Conservation (phyloP, 352 stramenopile species). For the Phytophthora melonis region DNA sequence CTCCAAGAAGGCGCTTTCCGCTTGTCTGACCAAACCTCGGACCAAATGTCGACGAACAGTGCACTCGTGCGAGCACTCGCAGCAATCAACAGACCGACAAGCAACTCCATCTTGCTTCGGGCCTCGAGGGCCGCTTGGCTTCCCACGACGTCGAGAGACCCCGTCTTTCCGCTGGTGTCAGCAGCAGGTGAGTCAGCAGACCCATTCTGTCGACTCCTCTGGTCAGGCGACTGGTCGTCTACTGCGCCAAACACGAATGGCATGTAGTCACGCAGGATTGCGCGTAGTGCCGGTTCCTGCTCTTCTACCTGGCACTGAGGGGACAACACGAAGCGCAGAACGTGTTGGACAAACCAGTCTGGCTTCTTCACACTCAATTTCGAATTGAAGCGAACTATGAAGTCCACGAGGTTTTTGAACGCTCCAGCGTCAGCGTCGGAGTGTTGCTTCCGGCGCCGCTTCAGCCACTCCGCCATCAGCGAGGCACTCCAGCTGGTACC, state of each 20-base stretch:
- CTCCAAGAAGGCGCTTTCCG: slow-evolving; percentile 45
- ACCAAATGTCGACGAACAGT: slow-evolving; percentile 62
- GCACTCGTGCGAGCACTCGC: slow-evolving; percentile 27
- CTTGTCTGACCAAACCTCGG: slow-evolving; percentile 48
- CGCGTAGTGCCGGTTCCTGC: slow-evolving; percentile 38
- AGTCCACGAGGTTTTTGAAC: slow-evolving; percentile 48
- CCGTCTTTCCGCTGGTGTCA: slow-evolving; percentile 8
- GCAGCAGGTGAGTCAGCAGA: slow-evolving; percentile 10
- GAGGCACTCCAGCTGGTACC: slow-evolving; percentile 50
- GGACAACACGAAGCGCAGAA: slow-evolving; percentile 65
- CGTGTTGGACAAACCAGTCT: slow-evolving; percentile 80
- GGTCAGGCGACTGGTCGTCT: slow-evolving; percentile 18
- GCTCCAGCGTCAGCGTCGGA: neutral
- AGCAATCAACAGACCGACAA: slow-evolving; percentile 32
- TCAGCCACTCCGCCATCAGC: slow-evolving; percentile 45
- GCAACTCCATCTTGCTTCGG: slow-evolving; percentile 36
- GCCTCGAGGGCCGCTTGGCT: slow-evolving; percentile 27
- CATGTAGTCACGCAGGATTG: slow-evolving; percentile 55
- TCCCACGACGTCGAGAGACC: slow-evolving; percentile 34
- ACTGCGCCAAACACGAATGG: slow-evolving; percentile 60
- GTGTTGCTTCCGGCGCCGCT: slow-evolving; percentile 33
- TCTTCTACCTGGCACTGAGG: slow-evolving; percentile 36
- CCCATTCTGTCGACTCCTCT: slow-evolving; percentile 34
- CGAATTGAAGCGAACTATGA: slow-evolving; percentile 53
- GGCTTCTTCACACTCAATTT: slow-evolving; percentile 72